Evolutionary conservation across 2,329 filamentous ascomycete genomes (phyloP).

Genomic region (Claviceps quebecensis): DNA sequence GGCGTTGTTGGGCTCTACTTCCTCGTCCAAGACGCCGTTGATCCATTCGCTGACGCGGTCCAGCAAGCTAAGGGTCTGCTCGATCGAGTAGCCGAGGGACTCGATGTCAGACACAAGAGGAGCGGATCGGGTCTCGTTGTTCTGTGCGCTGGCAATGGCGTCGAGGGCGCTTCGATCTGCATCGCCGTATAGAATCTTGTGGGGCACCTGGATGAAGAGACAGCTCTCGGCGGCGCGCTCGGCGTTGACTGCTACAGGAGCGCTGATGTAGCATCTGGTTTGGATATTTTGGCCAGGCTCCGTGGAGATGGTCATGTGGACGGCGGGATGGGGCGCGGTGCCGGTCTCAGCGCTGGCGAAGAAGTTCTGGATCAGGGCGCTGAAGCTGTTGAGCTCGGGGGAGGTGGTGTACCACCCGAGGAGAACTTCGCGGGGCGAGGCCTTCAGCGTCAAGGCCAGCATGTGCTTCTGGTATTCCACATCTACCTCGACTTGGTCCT

Average conservation of each 20-base stretch:
- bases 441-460: slow-evolving; percentile 87
- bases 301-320: slow-evolving; percentile 90
- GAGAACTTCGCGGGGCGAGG: slow-evolving; percentile 82
- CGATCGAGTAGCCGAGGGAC: slow-evolving; percentile 68
- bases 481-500: slow-evolving; percentile 97
- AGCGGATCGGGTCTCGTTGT: slow-evolving; percentile 59
- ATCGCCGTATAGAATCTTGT: slow-evolving; percentile 83
- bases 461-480: slow-evolving; percentile 99
- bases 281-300: slow-evolving; percentile 79
- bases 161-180: slow-evolving; percentile 55
- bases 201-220: slow-evolving; percentile 92
- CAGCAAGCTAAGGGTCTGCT: slow-evolving; percentile 77
- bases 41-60: slow-evolving; percentile 89
- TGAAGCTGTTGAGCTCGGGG: slow-evolving; percentile 95
- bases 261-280: slow-evolving; percentile 86
- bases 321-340: slow-evolving; percentile 92
- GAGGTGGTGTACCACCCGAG: slow-evolving; percentile 98
- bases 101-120: slow-evolving; percentile 79
- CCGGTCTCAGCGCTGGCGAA: slow-evolving; percentile 94
- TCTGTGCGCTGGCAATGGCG: slow-evolving; percentile 69
- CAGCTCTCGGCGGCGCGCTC: slow-evolving; percentile 94
- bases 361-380: slow-evolving; percentile 95
- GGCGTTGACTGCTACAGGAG: slow-evolving; percentile 84
- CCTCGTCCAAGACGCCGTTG: slow-evolving; percentile 85
- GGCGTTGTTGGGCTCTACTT: slow-evolving; percentile 75